Evolutionary conservation across 768 basidiomycete genomes (phyloP), one percentile per base, ranked within the genome.

Genomic region (Mycena metata): DNA sequence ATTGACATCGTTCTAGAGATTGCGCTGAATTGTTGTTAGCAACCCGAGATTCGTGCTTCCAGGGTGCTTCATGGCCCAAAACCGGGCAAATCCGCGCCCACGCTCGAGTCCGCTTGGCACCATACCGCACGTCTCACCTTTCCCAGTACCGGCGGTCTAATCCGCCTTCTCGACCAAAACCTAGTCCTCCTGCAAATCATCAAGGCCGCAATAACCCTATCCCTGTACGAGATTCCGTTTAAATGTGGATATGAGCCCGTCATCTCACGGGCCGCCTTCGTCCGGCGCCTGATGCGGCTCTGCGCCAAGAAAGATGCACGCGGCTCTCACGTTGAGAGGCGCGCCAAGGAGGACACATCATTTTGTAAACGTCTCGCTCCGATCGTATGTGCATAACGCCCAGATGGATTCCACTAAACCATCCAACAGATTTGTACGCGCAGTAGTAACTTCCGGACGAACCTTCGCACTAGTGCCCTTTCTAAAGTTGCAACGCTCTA

Each of bases 131-230:
- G 30, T 7, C 6, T 60, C 47, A 15, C 41, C 13, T 60, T 36
- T 7, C 59, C 59, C 5, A 7, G 35, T 13, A 60, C 21, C 3
- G 59, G 46, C 12, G 59, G 59, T 9, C 21, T 5, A 23, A 2
- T 60, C 16, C 39, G 26, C 35, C 59, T 60, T 8, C 35, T 35
- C 15, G 47, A 60, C 6, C 59, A 60, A 47, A 16, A 4, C 21
- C 6, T 2, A 0, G 1, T 23, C 3, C 46, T 60, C 35, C 13
- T 41, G 23, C 35, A 3, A 3, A 17, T 60, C 17, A 17, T 41
- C 15, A 60, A 39, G 47, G 19, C 3, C 15, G n/a, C 47, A 2
- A 60, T 60, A 0, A 15, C 11, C 3, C 1, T 36, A 12, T 12
- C 8, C 0, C 19, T 50, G 15, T 50, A 50, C 47, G 36, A 50